Evolutionary conservation across 2,329 filamentous ascomycete species (phyloP).

Genomic region (Microsporum canis): DNA sequence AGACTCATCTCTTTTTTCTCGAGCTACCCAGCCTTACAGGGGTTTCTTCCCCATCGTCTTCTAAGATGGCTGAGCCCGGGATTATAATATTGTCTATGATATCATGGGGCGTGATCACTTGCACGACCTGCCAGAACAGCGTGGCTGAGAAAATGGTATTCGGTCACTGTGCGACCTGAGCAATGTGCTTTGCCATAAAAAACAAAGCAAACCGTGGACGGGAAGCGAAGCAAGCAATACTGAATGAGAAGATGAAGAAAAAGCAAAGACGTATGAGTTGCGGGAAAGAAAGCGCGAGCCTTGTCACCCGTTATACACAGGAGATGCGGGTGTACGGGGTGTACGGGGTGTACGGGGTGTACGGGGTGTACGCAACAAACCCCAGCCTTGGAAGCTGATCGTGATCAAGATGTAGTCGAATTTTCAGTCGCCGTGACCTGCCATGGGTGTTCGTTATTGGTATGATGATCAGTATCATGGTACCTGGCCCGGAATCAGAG

Average conservation of each 20-base stretch:
- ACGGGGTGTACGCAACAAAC: not conserved
- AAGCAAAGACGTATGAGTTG: not conserved
- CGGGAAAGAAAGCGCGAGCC: not conserved
- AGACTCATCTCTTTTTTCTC: not conserved
- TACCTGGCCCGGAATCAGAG: not conserved
- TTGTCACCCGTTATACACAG: not conserved
- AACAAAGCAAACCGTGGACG: not conserved
- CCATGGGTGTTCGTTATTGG: conserved; percentile 2
- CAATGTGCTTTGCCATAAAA: not conserved
- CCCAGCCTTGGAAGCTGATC: not conserved
- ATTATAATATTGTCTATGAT: not conserved
- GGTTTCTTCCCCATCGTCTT: not conserved
- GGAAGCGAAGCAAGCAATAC: not conserved
- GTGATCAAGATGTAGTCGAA: not conserved
- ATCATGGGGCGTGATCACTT: conserved; percentile 2
- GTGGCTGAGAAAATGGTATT: not conserved
- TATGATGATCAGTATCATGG: conserved; percentile 5
- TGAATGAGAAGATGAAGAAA: not conserved
- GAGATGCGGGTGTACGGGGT: not conserved
- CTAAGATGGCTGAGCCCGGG: not conserved
- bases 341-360: not conserved
- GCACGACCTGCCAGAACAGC: not conserved
- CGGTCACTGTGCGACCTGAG: not conserved
- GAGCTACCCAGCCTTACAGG: not conserved
- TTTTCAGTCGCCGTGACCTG: not conserved